phyloP scores from a whole-genome alignment of 495 filamentous ascomycete species.

The Xylaria castorea region DNA sequence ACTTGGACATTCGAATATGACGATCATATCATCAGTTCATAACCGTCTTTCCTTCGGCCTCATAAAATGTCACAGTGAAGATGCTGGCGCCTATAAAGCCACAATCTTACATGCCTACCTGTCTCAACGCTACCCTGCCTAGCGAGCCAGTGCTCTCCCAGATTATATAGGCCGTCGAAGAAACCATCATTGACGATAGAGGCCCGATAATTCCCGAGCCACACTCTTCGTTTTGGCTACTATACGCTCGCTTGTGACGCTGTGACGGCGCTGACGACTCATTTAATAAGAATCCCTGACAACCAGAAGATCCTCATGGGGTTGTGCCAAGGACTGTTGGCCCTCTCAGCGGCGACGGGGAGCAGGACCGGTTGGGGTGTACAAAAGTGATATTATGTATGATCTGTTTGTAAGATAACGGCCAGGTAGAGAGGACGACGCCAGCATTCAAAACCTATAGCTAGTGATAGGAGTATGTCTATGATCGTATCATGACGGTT shows the following conservation, averaged over 20 bases:
- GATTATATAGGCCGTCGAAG: background rate
- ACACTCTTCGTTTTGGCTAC: background rate
- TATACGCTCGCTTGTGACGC: background rate
- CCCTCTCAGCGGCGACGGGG: background rate
- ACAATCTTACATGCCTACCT: background rate
- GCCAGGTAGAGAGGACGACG: background rate
- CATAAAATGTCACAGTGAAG: background rate
- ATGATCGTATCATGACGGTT: conserved; percentile 7
- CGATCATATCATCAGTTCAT: background rate
- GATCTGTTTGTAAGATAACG: background rate
- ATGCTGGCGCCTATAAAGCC: background rate
- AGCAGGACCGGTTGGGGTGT: background rate
- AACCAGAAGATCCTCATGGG: background rate
- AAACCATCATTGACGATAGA: background rate
- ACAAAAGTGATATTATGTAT: background rate
- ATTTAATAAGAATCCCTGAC: background rate
- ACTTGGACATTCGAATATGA: background rate
- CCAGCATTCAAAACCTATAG: background rate
- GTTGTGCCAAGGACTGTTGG: background rate
- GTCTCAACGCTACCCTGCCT: background rate
- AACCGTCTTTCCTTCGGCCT: background rate
- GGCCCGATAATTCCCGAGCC: background rate
- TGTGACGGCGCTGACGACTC: background rate
- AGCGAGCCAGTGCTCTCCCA: background rate
- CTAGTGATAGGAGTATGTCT: background rate